phyloP scores from a whole-genome alignment of 495 filamentous ascomycete species.

The Hypoxylon lenormandii region DNA sequence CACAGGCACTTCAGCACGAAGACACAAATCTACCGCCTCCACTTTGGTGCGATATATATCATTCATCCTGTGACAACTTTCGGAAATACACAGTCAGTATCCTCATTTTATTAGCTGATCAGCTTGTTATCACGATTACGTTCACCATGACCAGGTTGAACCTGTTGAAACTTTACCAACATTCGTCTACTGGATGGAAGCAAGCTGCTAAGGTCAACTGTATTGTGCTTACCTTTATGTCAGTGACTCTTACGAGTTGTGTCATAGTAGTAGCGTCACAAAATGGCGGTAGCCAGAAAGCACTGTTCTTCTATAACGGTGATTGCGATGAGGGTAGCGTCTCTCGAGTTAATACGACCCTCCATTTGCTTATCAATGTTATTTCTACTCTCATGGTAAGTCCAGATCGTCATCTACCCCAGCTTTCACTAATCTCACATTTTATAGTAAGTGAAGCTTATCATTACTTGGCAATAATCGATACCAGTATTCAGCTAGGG shows the following conservation, averaged over 20 bases:
- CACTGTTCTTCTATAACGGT: constrained; percentile 36
- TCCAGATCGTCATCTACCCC: neutral
- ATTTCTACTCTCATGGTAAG: constrained; percentile 44
- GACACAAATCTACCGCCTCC: no score
- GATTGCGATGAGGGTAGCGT: constrained; percentile 28
- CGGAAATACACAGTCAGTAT: no score
- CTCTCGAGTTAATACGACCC: constrained; percentile 22
- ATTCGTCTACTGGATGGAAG: constrained; percentile 28
- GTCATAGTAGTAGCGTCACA: constrained; percentile 17
- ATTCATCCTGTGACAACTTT: no score
- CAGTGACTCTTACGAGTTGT: constrained; percentile 13
- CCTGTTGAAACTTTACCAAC: no score
- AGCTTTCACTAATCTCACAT: neutral
- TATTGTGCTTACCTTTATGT: constrained; percentile 33
- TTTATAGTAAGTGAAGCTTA: constrained; percentile 1
- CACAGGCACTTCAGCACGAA: no score
- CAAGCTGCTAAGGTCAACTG: constrained; percentile 44
- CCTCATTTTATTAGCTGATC: no score
- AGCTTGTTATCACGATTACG: no score
- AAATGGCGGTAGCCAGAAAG: constrained; percentile 15
- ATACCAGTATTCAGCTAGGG: no score
- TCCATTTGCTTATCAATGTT: constrained; percentile 44
- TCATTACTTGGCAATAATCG: no score
- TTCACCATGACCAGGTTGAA: no score
- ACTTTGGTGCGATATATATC: no score